A percentile compares a stretch with the other conserved stretches of the same genome.
These are phyloP conservation scores for Bullera alba DNA, from an alignment of 768 basidiomycete species.

Conservation along the genomic window DNA sequence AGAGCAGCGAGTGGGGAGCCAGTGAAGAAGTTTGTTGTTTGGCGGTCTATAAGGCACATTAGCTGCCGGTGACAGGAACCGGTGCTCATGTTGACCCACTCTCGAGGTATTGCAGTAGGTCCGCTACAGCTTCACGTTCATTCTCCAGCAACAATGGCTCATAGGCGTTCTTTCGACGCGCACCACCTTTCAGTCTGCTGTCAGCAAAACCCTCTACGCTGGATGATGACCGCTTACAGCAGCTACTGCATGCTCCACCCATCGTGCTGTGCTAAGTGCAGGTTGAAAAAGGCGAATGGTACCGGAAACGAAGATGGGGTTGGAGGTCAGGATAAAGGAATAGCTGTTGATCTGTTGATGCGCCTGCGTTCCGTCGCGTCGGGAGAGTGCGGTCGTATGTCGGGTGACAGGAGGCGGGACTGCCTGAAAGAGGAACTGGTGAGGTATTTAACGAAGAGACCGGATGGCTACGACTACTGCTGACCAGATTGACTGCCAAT, in stretches of 20 bases:
- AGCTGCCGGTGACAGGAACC: neutral
- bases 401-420: too few relatives aligned
- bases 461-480: too few relatives aligned
- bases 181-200: constrained; percentile 28
- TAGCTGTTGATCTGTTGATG: too few relatives aligned
- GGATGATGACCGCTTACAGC: constrained; percentile 18
- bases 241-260: constrained; percentile 30
- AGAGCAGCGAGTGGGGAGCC: constrained; percentile 86
- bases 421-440: too few relatives aligned
- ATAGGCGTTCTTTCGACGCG: constrained; percentile 42
- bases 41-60: constrained; percentile 61
- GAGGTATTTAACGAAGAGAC: too few relatives aligned
- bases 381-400: too few relatives aligned
- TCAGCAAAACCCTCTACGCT: neutral
- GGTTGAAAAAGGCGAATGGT: too few relatives aligned
- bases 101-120: constrained; percentile 93
- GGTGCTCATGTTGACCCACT: constrained; percentile 55
- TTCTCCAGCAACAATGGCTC: constrained; percentile 48
- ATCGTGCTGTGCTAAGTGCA: too few relatives aligned
- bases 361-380: too few relatives aligned
- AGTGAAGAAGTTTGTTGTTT: constrained; percentile 95
- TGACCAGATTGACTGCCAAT: too few relatives aligned
- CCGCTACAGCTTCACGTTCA: constrained; percentile 96
- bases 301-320: too few relatives aligned
- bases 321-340: too few relatives aligned